Percentiles rank a stretch among this genome's conserved stretches.
phyloP scores from a whole-genome alignment of 805 yeast species.

The Debaryomyces tyrocola region DNA sequence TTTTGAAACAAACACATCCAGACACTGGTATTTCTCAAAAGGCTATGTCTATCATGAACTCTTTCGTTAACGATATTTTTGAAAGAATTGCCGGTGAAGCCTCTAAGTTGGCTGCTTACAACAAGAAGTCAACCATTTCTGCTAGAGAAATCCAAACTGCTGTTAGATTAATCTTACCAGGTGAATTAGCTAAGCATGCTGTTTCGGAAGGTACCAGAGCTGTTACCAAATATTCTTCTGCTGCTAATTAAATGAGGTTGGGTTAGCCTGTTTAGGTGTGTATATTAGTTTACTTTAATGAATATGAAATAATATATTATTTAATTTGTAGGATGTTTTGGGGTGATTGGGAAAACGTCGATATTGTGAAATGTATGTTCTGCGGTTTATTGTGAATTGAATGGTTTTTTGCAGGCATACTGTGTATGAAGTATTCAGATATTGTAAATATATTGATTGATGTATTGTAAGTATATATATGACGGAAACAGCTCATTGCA shows the following conservation, averaged over 20 bases:
- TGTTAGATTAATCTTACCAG: constrained; percentile 95
- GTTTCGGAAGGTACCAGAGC: constrained; percentile 99
- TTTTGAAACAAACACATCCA: constrained; percentile 97
- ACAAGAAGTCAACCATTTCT: constrained; percentile 96
- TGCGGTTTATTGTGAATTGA: no score
- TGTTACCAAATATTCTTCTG: constrained; percentile 92
- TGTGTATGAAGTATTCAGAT: no score
- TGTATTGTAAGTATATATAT: no score
- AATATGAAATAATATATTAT: constrained; percentile 6
- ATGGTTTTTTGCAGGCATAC: no score
- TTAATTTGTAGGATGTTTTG: background rate
- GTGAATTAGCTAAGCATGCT: constrained; percentile 98
- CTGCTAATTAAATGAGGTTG: constrained; percentile 29
- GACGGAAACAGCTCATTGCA: no score
- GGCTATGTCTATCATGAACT: constrained; percentile 98
- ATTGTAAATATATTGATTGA: no score
- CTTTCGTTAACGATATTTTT: constrained; percentile 95
- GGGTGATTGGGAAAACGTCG: no score
- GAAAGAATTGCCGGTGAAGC: constrained; percentile 98
- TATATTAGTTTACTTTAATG: constrained; percentile 14
- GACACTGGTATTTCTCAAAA: constrained; percentile 99
- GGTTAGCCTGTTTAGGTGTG: constrained; percentile 8
- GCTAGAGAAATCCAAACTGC: constrained; percentile 99
- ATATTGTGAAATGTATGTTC: no score
- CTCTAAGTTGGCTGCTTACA: constrained; percentile 97